Conservation (phyloP, 2,329 filamentous ascomycete genomes). For the Rutstroemia sp. region DNA sequence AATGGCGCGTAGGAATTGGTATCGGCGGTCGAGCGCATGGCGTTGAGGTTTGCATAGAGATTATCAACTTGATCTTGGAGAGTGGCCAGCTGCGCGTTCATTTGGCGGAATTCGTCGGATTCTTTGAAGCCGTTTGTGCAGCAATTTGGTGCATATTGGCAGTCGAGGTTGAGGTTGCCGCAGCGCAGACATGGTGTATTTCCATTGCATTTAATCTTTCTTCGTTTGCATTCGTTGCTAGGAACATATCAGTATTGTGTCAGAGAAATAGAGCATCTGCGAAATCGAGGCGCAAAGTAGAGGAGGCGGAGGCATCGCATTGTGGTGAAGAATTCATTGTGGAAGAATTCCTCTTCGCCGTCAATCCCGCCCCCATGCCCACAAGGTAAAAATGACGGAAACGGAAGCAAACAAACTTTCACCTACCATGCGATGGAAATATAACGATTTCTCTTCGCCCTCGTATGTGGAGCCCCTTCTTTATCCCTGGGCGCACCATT, state of each 20-base stretch:
- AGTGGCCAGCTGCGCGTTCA: conserved; percentile 64
- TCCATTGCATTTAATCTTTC: conserved; percentile 70
- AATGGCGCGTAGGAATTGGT: conserved; percentile 6
- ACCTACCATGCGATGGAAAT: conserved; percentile 32
- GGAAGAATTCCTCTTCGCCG: too few relatives aligned
- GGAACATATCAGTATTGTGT: background rate
- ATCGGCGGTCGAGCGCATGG: conserved; percentile 26
- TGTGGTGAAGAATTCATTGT: too few relatives aligned
- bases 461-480: conserved; percentile 22
- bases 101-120: conserved; percentile 80
- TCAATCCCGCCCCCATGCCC: too few relatives aligned
- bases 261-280: background rate
- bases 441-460: conserved; percentile 31
- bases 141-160: conserved; percentile 60
- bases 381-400: background rate
- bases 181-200: conserved; percentile 61
- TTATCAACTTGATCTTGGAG: conserved; percentile 80
- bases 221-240: conserved; percentile 65
- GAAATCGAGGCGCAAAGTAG: background rate
- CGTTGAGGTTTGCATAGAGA: conserved; percentile 64
- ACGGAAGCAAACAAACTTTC: background rate
- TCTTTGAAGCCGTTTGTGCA: conserved; percentile 80
- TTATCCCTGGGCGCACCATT: background rate
- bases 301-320: background rate
- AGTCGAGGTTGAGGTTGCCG: conserved; percentile 58